Conservation (phyloP, 345 rosid species). For the Eucalyptus shirleyi region DNA sequence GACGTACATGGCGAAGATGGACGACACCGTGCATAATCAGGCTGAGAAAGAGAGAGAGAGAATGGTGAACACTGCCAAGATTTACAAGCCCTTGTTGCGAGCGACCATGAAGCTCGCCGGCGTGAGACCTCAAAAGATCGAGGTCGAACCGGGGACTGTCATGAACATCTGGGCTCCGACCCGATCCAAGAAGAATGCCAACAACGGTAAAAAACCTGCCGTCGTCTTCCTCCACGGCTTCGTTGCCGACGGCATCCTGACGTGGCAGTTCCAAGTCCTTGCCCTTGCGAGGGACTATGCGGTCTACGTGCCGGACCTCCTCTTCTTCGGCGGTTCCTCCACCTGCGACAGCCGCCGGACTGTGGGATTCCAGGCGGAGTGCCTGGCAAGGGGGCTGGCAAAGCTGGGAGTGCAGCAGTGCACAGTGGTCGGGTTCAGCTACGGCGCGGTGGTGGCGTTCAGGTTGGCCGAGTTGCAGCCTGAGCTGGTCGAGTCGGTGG, state of each 20-base stretch:
- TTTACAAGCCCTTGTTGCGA: too few species aligned
- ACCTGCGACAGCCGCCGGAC: constrained; percentile 10
- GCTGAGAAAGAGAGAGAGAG: too few species aligned
- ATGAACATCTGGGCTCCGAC: too few species aligned
- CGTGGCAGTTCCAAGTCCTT: constrained; percentile 31
- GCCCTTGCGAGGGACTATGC: constrained; percentile 12
- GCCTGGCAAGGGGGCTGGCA: constrained; percentile 4
- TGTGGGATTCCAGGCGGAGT: constrained; percentile 27
- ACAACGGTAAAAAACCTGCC: background rate
- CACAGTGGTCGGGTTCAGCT: constrained; percentile 24
- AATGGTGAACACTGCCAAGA: too few species aligned
- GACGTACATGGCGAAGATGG: too few species aligned
- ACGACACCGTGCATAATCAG: too few species aligned
- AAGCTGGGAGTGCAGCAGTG: constrained; percentile 19
- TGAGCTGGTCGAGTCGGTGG: constrained; percentile 26
- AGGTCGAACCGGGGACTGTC: too few species aligned
- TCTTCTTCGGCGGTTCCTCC: constrained; percentile 31
- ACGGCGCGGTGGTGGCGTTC: constrained; percentile 31
- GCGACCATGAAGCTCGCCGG: too few species aligned
- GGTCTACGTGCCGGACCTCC: constrained; percentile 32
- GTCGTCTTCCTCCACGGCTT: constrained; percentile 33
- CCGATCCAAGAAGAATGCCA: background rate
- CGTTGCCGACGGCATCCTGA: constrained; percentile 7
- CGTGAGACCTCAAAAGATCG: too few species aligned
- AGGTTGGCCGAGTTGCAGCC: constrained; percentile 26